Evolutionary conservation across 2,329 filamentous ascomycete genomes (phyloP).

Genomic region (Orbilia ellipsospora): DNA sequence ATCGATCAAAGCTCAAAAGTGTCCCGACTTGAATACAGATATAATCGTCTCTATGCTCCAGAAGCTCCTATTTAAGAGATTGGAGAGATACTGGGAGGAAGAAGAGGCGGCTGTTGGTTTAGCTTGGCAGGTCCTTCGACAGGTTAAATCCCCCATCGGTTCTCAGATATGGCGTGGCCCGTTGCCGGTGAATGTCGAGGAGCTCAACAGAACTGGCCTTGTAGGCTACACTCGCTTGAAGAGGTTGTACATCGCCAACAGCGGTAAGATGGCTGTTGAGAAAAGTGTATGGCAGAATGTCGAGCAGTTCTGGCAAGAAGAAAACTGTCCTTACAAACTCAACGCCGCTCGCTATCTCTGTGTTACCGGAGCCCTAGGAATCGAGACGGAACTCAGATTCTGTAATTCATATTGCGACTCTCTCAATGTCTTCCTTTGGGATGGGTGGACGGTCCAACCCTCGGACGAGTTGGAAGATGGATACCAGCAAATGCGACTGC

Average conservation of each 20-base stretch:
- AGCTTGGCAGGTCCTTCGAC: constrained; percentile 19
- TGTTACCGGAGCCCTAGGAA: constrained; percentile 41
- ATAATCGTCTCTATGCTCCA: constrained; percentile 22
- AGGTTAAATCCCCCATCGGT: constrained; percentile 41
- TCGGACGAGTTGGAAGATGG: constrained; percentile 13
- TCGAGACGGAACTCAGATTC: constrained; percentile 47
- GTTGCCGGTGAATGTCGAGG: constrained; percentile 15
- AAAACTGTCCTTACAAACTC: constrained; percentile 35
- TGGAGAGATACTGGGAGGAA: constrained; percentile 35
- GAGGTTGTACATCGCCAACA: constrained; percentile 48
- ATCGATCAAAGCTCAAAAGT: constrained; percentile 40
- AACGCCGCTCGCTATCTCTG: constrained; percentile 47
- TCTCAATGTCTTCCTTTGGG: constrained; percentile 41
- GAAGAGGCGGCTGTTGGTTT: constrained; percentile 3
- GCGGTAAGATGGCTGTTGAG: constrained; percentile 40
- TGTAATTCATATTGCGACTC: constrained; percentile 51
- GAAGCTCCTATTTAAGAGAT: constrained; percentile 32
- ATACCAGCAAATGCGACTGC: constrained; percentile 35
- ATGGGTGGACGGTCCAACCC: constrained; percentile 36
- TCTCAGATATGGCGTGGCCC: constrained; percentile 45
- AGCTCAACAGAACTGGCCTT: constrained; percentile 38
- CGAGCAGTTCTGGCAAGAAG: constrained; percentile 9
- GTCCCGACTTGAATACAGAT: constrained; percentile 21
- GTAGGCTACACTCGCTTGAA: constrained; percentile 43
- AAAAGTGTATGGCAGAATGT: constrained; percentile 32